Base-by-base conservation (phyloP, 2,329 filamentous ascomycete species). In the Diaporthe australafricana region DNA sequence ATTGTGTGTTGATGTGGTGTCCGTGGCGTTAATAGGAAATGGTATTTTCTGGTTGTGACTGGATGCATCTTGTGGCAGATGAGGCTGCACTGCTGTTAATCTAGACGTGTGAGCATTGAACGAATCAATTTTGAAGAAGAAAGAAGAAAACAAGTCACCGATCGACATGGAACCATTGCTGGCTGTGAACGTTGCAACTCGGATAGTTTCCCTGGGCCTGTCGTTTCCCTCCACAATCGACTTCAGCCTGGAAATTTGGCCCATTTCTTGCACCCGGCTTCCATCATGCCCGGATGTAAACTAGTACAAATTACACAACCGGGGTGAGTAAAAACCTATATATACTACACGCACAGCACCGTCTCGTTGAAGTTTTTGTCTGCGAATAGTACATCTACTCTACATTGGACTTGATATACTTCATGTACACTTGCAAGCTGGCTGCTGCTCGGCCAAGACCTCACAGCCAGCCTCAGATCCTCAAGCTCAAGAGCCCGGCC, bases 401-500 rank as follows among this genome's bases (percentile, higher is more conserved):
- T 65, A 17, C 38, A 38, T 25, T 14, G 17, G 11, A 30, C 30
- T 12, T 50, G 60, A 66, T 71, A 75, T 62, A 72, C 68, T 67
- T 71, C 65, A 56, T 65, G 50, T 65, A 70, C 71, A 62, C 38
- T 47, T n/a, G n/a, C n/a, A n/a, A n/a, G 65, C 52, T 16, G 9
- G 25, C 32, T n/a, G n/a, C n/a, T n/a, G n/a, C n/a, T n/a, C n/a
- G n/a, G n/a, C n/a, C n/a, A n/a, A n/a, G 32, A 35, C 50, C 62
- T 0, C 12, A 12, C 2, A 17, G 5, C 5, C 30, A 1, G 2
- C 47, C 75, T 81, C 79, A 86, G 77, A 85, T 77, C 76, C 83
- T 84, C 83, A 87, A 80, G 52, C 81, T 86, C 80, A 86, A 81
- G 77, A 90, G 78, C 52, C 85, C 79, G 5, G 89, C 88, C 78